Evolutionary conservation across 2,329 filamentous ascomycete genomes (phyloP), one percentile per base, ranked within the genome.

Genomic region (Epichloe hybrida): DNA sequence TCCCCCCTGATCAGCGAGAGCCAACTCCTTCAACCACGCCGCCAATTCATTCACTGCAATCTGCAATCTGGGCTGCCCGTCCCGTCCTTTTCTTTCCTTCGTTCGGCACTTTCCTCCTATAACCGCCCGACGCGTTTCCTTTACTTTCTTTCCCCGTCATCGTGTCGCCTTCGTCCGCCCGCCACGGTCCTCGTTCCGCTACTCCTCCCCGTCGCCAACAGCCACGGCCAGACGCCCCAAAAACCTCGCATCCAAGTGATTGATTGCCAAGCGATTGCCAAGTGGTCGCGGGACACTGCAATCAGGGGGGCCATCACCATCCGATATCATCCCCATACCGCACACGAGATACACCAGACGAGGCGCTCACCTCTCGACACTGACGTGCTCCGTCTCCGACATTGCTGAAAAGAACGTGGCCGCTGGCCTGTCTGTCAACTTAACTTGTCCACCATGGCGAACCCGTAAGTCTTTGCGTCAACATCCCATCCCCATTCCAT

Each of bases 391-490:
- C 21, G 3, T 15, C 8, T 12, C 9, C 36, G 21, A 44, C 12
- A 31, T 39, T 50, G n/a, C 17, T 39, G 40, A 45, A 21, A 7
- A 31, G 3, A 50, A 2, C 21, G 31, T 34, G 23, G 41, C 41
- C 48, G 5, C 38, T 15, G 34, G 45, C 50, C 17, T 17, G 17
- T 17, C 47, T n/a, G n/a, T n/a, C n/a, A n/a, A n/a, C n/a, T n/a
- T n/a, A 17, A 17, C 21, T 13, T 11, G 45, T 34, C 43, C 46
- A 52, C 35, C 53, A 58, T 58, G 56, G 56, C 55, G 48, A 58
- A 58, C 42, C 49, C 53, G 56, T 58, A 42, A 55, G 56, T 56
- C 41, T 51, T 17, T 35, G 23, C 4, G 3, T 34, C 27, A 27
- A 15, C 12, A 11, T 9, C n/a, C n/a, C 17, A 17, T 17, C 17